A percentile compares a stretch with the other conserved stretches of the same genome.
Conservation (phyloP, 176 grass and related monocot species). For the Aechmea fasciata region DNA sequence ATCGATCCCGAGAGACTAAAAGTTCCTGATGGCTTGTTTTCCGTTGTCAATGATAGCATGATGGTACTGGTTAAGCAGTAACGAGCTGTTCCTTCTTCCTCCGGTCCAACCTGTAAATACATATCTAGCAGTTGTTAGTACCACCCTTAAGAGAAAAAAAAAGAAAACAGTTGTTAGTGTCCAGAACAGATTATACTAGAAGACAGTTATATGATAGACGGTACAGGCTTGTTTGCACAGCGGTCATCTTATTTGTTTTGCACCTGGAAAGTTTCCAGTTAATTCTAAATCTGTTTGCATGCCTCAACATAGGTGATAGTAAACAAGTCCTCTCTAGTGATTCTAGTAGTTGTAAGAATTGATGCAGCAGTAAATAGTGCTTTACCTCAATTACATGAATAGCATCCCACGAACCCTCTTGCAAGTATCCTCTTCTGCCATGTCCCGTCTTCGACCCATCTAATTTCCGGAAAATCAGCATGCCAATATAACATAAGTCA, state of each 20-base stretch:
- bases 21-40: conserved; percentile 75
- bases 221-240: background rate
- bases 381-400: conserved; percentile 96
- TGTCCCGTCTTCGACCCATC: conserved; percentile 59
- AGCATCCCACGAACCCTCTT: conserved; percentile 93
- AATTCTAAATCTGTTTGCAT: background rate
- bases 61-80: conserved; percentile 96
- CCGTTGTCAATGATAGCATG: conserved; percentile 80
- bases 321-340: background rate
- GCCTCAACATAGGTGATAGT: background rate
- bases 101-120: conserved; percentile 46
- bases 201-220: conserved; percentile 1
- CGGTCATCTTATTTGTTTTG: background rate
- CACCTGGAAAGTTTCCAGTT: background rate
- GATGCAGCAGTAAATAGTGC: background rate
- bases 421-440: conserved; percentile 73
- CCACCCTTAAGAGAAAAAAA: too few relatives aligned
- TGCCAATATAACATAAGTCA: background rate
- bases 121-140: background rate
- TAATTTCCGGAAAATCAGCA: conserved; percentile 23
- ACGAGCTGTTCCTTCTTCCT: conserved; percentile 61
- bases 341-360: background rate
- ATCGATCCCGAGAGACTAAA: conserved; percentile 93
- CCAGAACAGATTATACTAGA: background rate
- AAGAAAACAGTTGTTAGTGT: background rate